A percentile compares a stretch with the other conserved stretches of the same genome.
Conservation (phyloP, 1,284 basidiomycete species). For the Phenoliferia sp. region DNA sequence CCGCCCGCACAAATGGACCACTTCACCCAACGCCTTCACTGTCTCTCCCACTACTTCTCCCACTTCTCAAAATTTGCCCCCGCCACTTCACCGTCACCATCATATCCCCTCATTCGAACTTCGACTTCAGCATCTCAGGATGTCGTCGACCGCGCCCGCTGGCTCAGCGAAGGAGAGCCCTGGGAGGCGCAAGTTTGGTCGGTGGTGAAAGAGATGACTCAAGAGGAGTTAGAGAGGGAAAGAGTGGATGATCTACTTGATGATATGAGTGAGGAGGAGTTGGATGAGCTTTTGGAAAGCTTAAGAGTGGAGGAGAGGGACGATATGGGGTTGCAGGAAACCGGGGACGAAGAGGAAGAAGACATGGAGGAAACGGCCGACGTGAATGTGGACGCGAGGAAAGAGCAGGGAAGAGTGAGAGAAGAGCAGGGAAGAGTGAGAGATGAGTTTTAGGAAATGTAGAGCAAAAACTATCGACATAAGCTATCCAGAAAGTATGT, state of each 20-base stretch:
- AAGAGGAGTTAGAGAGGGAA: neutral
- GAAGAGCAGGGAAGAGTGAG: no score
- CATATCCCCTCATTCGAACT: slow-evolving; percentile 24
- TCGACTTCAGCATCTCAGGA: slow-evolving; percentile 14
- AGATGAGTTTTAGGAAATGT: no score
- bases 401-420: no score
- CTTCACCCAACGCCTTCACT: slow-evolving; percentile 17
- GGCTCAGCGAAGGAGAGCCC: slow-evolving; percentile 17
- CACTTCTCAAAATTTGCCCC: slow-evolving; percentile 21
- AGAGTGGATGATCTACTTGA: neutral
- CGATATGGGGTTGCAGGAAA: neutral
- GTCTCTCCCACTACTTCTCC: slow-evolving; percentile 19
- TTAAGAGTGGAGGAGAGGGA: slow-evolving; percentile 4
- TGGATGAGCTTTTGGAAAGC: slow-evolving; percentile 16
- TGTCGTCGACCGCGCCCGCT: slow-evolving; percentile 26
- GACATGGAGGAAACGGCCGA: no score
- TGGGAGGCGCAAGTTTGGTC: slow-evolving; percentile 18
- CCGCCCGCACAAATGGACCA: slow-evolving; percentile 5
- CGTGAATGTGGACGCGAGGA: no score
- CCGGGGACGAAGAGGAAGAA: slow-evolving; percentile 2
- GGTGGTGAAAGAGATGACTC: neutral
- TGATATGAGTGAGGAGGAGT: slow-evolving; percentile 22
- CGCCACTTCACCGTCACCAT: neutral
- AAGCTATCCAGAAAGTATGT: no score
- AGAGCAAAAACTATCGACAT: no score